Evolutionary conservation across 306 rosid genomes (phyloP).

Genomic region (Urtica urens): DNA sequence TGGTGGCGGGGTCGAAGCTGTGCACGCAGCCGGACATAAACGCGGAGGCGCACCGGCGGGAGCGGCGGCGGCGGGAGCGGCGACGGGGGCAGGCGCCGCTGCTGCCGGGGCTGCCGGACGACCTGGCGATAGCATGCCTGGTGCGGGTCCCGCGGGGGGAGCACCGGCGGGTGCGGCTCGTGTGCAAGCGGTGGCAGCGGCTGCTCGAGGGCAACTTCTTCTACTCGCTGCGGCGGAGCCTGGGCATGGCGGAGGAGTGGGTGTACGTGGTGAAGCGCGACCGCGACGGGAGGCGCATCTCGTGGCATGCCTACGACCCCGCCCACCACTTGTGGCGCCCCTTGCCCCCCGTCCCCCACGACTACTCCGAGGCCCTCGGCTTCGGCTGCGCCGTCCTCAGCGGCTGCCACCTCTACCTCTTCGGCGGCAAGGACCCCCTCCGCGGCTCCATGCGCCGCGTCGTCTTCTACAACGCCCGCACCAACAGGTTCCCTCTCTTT

Average conservation of each 20-base stretch:
- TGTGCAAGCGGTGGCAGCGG: slow-evolving; percentile 93
- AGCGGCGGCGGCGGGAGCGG: slow-evolving; percentile 67
- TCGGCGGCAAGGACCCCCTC: slow-evolving; percentile 89
- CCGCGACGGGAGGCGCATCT: slow-evolving; percentile 82
- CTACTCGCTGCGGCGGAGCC: slow-evolving; percentile 88
- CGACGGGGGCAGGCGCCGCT: slow-evolving; percentile 89
- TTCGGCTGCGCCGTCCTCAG: slow-evolving; percentile 98
- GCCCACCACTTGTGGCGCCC: slow-evolving; percentile 95
- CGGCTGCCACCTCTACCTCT: slow-evolving; percentile 92
- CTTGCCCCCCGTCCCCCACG: slow-evolving; percentile 90
- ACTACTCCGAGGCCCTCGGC: slow-evolving; percentile 92
- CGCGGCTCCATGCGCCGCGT: slow-evolving; percentile 96
- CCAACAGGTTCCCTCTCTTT: no score
- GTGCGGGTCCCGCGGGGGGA: slow-evolving; percentile 90
- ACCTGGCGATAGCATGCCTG: slow-evolving; percentile 96
- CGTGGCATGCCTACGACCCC: slow-evolving; percentile 98
- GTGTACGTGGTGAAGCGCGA: slow-evolving; percentile 95
- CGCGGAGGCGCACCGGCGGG: slow-evolving; percentile 78
- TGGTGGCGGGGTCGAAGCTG: slow-evolving; percentile 89
- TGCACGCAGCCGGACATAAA: slow-evolving; percentile 98
- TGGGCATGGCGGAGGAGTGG: slow-evolving; percentile 99
- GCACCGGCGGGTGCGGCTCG: slow-evolving; percentile 78
- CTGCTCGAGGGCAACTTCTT: slow-evolving; percentile 90
- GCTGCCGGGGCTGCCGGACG: slow-evolving; percentile 96
- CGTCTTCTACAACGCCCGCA: slow-evolving; percentile 85